These are phyloP conservation scores for Mycogone perniciosa DNA, from an alignment of 2,329 filamentous ascomycete genomes.

Conservation along the genomic window DNA sequence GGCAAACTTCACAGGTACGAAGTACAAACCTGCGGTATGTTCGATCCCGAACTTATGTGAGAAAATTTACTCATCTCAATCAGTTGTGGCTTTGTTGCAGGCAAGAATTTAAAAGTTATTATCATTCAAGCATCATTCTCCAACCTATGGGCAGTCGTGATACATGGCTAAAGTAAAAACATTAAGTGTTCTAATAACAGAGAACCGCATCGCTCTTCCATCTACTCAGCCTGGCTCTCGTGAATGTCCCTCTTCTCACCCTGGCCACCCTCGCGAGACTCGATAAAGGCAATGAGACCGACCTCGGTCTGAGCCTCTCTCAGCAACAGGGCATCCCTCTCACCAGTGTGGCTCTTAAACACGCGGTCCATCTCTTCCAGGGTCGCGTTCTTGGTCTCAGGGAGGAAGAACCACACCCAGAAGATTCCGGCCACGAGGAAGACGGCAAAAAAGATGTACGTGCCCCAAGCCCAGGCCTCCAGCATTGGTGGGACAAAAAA, in stretches of 20 bases:
- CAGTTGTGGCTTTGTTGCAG: too few relatives aligned
- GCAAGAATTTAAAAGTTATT: too few relatives aligned
- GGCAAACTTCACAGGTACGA: too few relatives aligned
- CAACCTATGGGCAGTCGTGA: too few relatives aligned
- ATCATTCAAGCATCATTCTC: too few relatives aligned
- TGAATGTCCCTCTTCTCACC: conserved; percentile 9
- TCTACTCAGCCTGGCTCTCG: conserved; percentile 3
- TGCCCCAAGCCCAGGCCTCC: conserved; percentile 37
- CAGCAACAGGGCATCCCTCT: conserved; percentile 19
- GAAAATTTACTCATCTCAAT: too few relatives aligned
- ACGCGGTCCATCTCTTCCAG: conserved; percentile 50
- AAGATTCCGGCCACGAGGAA: conserved; percentile 40
- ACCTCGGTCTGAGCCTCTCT: conserved; percentile 20
- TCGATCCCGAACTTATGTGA: too few relatives aligned
- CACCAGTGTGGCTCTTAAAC: conserved; percentile 35
- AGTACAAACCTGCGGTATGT: too few relatives aligned
- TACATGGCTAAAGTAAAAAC: background rate
- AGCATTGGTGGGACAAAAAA: conserved; percentile 35
- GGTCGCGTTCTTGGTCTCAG: conserved; percentile 48
- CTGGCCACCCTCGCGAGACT: background rate
- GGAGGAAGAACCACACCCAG: conserved; percentile 46
- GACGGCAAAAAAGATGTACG: conserved; percentile 51
- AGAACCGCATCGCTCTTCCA: background rate
- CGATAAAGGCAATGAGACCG: conserved; percentile 15
- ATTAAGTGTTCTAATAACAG: background rate